Base-by-base conservation (phyloP, 805 yeast species). In the Kodamaea restingae region DNA sequence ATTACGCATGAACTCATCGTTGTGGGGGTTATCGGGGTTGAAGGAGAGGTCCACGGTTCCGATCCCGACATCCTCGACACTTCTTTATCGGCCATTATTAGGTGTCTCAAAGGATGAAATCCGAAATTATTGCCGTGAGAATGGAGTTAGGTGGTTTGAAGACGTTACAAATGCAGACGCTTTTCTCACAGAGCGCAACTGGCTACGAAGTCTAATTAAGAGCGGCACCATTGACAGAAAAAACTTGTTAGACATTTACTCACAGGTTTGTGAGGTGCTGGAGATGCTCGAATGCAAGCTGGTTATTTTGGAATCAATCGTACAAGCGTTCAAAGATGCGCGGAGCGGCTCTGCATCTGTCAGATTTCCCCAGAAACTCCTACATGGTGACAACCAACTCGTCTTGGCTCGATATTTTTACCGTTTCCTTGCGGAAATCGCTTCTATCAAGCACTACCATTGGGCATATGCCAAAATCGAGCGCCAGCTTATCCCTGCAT, bases 1-100 rank as follows among this genome's bases (percentile, higher is more conserved):
- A 25, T 60, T 83, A 15, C 55, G 51, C 36, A 56, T 52, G 39
- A 58, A 60, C 37, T 63, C 70, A 2, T 61, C 71, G 9, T 36
- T 69, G 4, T 63, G 70, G 55, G 95, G 95, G 0, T 61, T 83
- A 7, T 64, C 68, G 1, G 84, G 87, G 0, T 79, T 83, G 67
- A 52, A 50, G 26, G 47, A 51, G 2, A 21, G 24, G 7, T 42
- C 67, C 1, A 38, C 49, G 4, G 32, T 67, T 7, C 70, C 75
- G 2, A 18, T 58, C 9, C 52, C 35, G 17, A 7, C 40, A 36
- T 6, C 65, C 60, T 2, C 37, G 29, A 6, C 47, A 27, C 36
- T 18, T 65, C 31, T 27, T 4, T 27, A 27, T 12, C 54, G 90
- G 14, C 95, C 95, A 1, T 52, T 84, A 36, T 58, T 84, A 18